Base-by-base conservation (phyloP, 2,329 filamentous ascomycete genomes). In the Talaromyces sp. region DNA sequence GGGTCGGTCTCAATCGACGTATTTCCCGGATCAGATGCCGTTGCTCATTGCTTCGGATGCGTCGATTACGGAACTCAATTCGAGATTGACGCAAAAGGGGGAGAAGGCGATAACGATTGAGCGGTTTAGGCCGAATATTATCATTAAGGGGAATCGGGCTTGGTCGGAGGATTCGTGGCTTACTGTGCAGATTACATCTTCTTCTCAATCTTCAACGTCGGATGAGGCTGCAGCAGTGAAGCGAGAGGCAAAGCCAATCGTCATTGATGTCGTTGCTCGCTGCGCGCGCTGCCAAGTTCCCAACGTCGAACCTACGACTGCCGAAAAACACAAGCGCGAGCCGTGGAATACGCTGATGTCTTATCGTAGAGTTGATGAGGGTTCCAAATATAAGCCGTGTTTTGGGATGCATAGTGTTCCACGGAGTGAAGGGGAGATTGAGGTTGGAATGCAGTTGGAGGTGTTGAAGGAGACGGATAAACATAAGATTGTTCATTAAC, bases 91-190 rank as follows among this genome's bases (percentile, higher is more conserved):
- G 37, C 67, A 69, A 33, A 73, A 70, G 27, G 79, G 80, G 0
- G 76, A 80, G 31, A 77, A 81, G 4, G 76, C 79, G n/a, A 81
- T 88, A 39, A 84, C 80, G 0, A 84, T 89, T 64, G 86, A 89
- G 72, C 82, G 87, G 2, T 89, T 89, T 73, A 77, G 87, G 19
- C 86, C 87, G 1, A 89, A 89, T 72, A 86, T 89, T 63, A 80
- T 89, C 24, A 81, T 89, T 50, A 76, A 78, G 14, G 87, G 87
- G 1, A 76, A 78, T 45, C 76, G 78, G 62, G 82, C 87, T 0
- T 89, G 87, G 87, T 80, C 81, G 43, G 87, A 89, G 71, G 87
- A 89, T 72, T 79, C 80, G 16, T 89, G 87, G 87, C 89, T 88
- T 75, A 80, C 81, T 3, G 76, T 89, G 0, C 78, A 82, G 10